Evolutionary conservation across 768 basidiomycete species (phyloP), one percentile per base, ranked within the genome.

Genomic region (Amanita phalloides): DNA sequence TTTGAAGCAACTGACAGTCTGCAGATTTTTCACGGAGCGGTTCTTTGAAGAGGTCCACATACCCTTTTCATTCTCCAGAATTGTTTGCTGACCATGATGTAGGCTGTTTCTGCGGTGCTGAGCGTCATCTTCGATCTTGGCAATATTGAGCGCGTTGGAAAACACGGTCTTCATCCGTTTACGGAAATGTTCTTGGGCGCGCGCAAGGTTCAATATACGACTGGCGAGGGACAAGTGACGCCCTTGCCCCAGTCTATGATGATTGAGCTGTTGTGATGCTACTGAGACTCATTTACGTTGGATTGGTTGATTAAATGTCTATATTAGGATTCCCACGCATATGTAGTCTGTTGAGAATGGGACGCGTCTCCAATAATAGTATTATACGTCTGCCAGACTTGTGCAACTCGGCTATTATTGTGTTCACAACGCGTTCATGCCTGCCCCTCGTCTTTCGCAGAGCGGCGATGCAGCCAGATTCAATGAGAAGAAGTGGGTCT

Each of bases 401-500:
- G 37, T 25, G 25, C 25, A 17, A 47, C 26, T 49, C 14, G 14
- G 28, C 25, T 5, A 49, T 6, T 17, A 17, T 28, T 21, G 8
- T 21, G 4, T 23, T 28, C 37, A 17, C 21, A 13, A 13, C 25
- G 20, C 32, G n/a, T 23, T 14, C 20, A 82, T 82, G 79, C 73
- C 73, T 56, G 68, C 67, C 50, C 69, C 72, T 55, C 68, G 72
- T 39, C 69, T 64, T 45, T 75, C 79, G 38, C 76, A 74, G 53
- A 75, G 70, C 55, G 75, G 73, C 43, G 91, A 92, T 65, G 85
- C 84, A 37, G 87, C 91, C 6, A 74, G 84, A 49, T 95, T 93
- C 68, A 94, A 92, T 64, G 91, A 92, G 76, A 96, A 94, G 84
- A 90, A 85, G 72, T 95, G 94, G 89, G 92, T 97, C 5, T 98